These are phyloP conservation scores for Musa schizocarpa DNA, from an alignment of 176 grass and related monocot species.

Conservation along the genomic window DNA sequence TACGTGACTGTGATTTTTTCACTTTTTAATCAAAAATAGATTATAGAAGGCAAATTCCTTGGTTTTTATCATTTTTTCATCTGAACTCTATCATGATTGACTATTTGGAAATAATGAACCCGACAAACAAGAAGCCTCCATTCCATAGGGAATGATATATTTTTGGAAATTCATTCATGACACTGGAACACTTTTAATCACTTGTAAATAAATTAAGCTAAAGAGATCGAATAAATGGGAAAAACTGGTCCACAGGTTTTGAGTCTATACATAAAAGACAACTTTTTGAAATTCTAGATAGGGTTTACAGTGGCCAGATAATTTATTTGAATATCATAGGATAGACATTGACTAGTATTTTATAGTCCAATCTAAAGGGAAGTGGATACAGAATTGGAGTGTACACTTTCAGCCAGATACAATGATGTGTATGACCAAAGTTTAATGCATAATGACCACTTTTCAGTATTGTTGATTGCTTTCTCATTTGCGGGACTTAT, in stretches of 20 bases:
- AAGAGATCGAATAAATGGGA: neutral
- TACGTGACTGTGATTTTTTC: neutral
- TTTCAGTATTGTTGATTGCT: no score
- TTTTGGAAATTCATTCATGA: neutral
- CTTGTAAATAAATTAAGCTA: neutral
- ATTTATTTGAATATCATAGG: no score
- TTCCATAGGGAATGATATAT: neutral
- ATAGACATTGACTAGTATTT: no score
- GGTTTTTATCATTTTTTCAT: neutral
- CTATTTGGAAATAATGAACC: neutral
- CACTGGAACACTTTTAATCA: neutral
- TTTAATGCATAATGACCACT: no score
- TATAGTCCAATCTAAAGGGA: no score
- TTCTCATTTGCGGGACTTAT: no score
- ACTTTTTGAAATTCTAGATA: no score
- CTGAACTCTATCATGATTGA: neutral
- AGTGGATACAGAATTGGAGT: no score
- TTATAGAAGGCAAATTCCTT: neutral
- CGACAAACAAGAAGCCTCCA: neutral
- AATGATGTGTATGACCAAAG: no score
- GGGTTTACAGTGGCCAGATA: no score
- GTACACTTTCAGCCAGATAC: no score
- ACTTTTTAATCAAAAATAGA: neutral
- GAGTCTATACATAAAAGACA: no score
- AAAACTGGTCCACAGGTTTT: neutral